Base-by-base conservation (phyloP, 1,284 basidiomycete species). In the Coniferiporia sulphurascens region DNA sequence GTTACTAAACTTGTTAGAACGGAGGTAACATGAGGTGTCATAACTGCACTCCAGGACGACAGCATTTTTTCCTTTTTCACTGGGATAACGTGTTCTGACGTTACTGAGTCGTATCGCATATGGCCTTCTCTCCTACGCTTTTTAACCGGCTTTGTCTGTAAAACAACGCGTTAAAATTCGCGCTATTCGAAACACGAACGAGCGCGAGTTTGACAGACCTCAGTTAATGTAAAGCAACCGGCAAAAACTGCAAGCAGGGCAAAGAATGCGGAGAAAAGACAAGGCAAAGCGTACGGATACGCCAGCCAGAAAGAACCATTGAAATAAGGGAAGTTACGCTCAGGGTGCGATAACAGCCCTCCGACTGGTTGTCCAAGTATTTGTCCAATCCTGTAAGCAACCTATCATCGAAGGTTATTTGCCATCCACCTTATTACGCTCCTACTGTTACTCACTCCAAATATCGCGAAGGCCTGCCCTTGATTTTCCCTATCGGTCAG, bases 201-300 rank as follows among this genome's bases (percentile, higher is more conserved):
- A 10, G 12, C 13, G 21, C n/a, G 8, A 15, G 8, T 19, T 21
- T 27, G 41, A 41, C 55, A 53, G 22, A 65, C 67, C 66, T 68
- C 67, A 32, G 60, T 56, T 12, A 68, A 46, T 35, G 52, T 63
- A 36, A 64, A 56, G 17, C 54, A 55, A 4, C 65, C 65, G 2
- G 52, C 57, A 6, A 64, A 48, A 35, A 66, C 63, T 13, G 63
- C 56, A 22, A 61, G n/a, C 9, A 64, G 17, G 13, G 66, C 65
- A 52, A 65, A 60, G 4, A 52, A 56, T 13, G 61, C 62, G 6
- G 65, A 64, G 34, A 64, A 64, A 19, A 68, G 50, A 56, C 65
- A 67, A 10, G 67, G 67, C 32, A 68, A 56, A n/a, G 66, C 45
- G 50, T 63, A 68, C 17, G 67, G 67, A 36, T 68, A 63, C 10